Evolutionary conservation across 352 stramenopile species (phyloP).

Genomic region (Globisporangium rhizosaccharum): DNA sequence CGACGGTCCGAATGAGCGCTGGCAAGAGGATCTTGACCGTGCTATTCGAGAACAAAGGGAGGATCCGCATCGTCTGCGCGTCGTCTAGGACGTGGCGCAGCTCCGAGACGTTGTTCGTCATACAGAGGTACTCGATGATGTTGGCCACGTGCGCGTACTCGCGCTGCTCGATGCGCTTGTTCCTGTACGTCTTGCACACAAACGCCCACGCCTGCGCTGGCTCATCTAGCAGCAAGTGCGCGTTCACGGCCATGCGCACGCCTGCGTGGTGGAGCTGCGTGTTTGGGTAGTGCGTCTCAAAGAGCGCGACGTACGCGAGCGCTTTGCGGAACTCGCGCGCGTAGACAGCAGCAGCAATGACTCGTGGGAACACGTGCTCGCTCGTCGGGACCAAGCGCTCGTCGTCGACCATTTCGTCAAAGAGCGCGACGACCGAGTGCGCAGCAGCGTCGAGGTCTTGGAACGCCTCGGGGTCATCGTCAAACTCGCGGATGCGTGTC

Average conservation of each 20-base stretch:
- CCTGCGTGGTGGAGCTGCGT: conserved; percentile 27
- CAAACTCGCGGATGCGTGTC: conserved; percentile 30
- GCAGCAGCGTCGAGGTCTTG: conserved; percentile 28
- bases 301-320: conserved; percentile 28
- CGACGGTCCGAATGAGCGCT: conserved; percentile 26
- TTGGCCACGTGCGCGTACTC: conserved; percentile 29
- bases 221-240: conserved; percentile 43
- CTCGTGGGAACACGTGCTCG: conserved; percentile 36
- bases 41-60: conserved; percentile 26
- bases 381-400: conserved; percentile 28
- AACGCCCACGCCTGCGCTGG: conserved; percentile 32
- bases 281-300: conserved; percentile 18
- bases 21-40: conserved; percentile 33
- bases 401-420: conserved; percentile 59
- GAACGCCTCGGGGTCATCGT: conserved; percentile 38
- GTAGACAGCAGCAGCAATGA: conserved; percentile 48
- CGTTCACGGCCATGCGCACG: conserved; percentile 54
- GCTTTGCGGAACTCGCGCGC: conserved; percentile 46
- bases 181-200: conserved; percentile 23
- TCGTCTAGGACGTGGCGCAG: conserved; percentile 32
- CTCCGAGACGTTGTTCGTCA: conserved; percentile 25
- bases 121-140: conserved; percentile 41
- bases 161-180: conserved; percentile 13
- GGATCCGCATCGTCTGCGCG: conserved; percentile 22
- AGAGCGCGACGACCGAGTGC: conserved; percentile 36